Percentiles rank a stretch among this genome's conserved stretches.
These are phyloP conservation scores for Talaromyces ruber DNA, from an alignment of 495 filamentous ascomycete species.

Conservation along the genomic window DNA sequence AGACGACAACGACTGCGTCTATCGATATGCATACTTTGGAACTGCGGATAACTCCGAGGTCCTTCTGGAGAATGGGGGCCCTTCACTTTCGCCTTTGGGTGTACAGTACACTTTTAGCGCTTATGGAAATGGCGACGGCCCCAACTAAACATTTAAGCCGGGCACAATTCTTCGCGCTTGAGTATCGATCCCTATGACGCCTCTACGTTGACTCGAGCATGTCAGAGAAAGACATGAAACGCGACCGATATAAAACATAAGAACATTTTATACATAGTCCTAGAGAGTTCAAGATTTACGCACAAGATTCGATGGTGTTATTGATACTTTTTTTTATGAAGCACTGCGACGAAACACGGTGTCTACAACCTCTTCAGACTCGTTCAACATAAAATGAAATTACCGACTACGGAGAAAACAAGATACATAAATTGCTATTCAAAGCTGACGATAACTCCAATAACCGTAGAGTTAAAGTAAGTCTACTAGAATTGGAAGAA, in stretches of 20 bases:
- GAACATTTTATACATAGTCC: too few relatives aligned
- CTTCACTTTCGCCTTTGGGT: conserved; percentile 3
- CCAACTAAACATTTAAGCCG: not conserved
- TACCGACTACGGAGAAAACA: not conserved
- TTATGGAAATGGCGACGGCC: conserved; percentile 1
- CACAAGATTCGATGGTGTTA: too few relatives aligned
- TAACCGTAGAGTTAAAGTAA: not conserved
- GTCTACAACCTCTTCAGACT: too few relatives aligned
- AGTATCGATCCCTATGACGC: not conserved
- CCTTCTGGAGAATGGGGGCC: not conserved
- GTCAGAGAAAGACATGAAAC: too few relatives aligned
- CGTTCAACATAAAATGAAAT: not conserved
- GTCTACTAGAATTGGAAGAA: too few relatives aligned
- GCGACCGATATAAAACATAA: too few relatives aligned
- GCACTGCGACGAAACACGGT: too few relatives aligned
- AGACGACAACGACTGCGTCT: conserved; percentile 53
- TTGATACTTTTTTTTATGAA: too few relatives aligned
- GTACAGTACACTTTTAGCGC: conserved; percentile 1
- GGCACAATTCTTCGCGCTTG: too few relatives aligned
- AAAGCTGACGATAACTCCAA: not conserved
- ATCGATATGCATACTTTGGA: conserved; percentile 73
- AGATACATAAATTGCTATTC: not conserved
- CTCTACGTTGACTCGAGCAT: not conserved
- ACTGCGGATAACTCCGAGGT: conserved; percentile 3
- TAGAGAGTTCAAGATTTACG: too few relatives aligned